Conservation (phyloP, 139 green algal genomes). For the Micractinium sp. region DNA sequence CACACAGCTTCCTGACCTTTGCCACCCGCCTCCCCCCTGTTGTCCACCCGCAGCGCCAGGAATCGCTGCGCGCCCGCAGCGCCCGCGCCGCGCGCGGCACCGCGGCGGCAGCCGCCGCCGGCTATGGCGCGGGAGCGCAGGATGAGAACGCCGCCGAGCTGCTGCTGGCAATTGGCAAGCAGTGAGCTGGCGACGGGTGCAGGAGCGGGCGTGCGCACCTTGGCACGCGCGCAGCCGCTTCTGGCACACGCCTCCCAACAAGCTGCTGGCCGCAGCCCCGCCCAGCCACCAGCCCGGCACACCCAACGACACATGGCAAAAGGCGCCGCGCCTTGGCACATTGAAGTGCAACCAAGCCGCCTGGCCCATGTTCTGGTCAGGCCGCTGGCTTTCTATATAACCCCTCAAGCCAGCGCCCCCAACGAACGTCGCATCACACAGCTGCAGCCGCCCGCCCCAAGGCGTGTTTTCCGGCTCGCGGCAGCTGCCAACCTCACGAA, state of each 20-base stretch:
- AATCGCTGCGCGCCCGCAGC: not conserved
- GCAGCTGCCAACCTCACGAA: not conserved
- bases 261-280: too few relatives aligned
- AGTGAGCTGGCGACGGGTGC: not conserved
- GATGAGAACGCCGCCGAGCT: constrained; percentile 40
- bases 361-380: too few relatives aligned
- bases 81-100: not conserved
- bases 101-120: not conserved
- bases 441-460: too few relatives aligned
- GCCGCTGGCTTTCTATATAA: too few relatives aligned
- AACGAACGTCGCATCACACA: too few relatives aligned
- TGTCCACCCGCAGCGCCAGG: not conserved
- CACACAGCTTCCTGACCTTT: not conserved
- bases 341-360: too few relatives aligned
- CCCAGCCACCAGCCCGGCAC: too few relatives aligned
- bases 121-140: not conserved
- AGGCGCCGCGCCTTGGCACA: not conserved
- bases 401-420: too few relatives aligned
- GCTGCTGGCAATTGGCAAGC: constrained; percentile 42
- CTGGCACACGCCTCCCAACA: not conserved
- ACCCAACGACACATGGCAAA: not conserved
- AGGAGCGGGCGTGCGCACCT: not conserved
- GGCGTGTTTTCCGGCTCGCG: too few relatives aligned
- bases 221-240: not conserved
- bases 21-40: not conserved